A percentile compares a stretch with the other conserved stretches of the same genome.
Conservation (phyloP, 148 eudicot genomes). For the Cornus kousa region DNA sequence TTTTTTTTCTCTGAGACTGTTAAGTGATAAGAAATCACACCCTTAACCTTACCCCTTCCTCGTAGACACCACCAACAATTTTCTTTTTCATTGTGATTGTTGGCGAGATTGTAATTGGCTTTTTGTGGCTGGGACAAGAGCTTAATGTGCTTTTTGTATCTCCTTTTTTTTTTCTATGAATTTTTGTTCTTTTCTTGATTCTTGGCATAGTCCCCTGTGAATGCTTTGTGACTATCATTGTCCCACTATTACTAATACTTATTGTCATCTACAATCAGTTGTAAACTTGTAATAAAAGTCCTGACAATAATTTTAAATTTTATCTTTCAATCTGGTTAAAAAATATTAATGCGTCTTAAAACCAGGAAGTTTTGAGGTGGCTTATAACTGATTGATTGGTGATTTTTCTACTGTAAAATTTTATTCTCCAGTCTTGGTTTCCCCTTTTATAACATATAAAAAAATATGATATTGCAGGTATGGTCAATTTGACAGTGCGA, state of each 20-base stretch:
- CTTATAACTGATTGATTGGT: not conserved
- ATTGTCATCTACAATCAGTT: not conserved
- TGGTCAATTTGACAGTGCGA: conserved; percentile 98
- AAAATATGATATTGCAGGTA: conserved; percentile 54
- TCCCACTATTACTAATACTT: not conserved
- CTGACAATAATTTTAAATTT: not conserved
- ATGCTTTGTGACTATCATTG: conserved; percentile 1
- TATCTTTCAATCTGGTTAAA: not conserved
- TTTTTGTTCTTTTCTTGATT: not conserved
- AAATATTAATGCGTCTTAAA: not conserved
- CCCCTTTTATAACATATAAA: not conserved
- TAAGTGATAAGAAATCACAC: not conserved
- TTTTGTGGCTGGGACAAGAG: not conserved
- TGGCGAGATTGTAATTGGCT: not conserved
- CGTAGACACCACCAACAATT: too few species aligned
- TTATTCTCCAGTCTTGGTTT: not conserved
- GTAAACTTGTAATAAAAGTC: not conserved
- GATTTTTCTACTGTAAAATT: not conserved
- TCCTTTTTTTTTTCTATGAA: too few species aligned
- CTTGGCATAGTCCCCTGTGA: not conserved
- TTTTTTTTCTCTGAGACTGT: not conserved
- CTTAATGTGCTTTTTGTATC: too few species aligned
- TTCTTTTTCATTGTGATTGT: too few species aligned
- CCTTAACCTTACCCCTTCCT: too few species aligned
- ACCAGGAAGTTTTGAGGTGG: not conserved